Conservation (phyloP, 2,329 filamentous ascomycete genomes). For the Xylaria sp. region DNA sequence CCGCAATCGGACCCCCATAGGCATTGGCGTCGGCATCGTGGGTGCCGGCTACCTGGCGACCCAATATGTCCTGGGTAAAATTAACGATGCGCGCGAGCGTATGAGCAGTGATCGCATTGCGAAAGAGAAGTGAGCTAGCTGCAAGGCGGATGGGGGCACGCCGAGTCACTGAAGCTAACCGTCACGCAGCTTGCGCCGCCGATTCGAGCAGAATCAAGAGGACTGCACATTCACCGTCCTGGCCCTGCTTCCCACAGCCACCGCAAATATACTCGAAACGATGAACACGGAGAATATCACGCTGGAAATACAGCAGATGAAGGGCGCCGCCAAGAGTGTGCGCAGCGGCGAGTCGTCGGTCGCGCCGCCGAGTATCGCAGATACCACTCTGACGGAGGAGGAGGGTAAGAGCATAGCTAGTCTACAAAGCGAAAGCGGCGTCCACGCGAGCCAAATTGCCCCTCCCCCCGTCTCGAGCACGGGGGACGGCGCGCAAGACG, state of each 20-base stretch:
- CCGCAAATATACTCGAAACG: conserved; percentile 85
- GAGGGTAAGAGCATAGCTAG: conserved; percentile 81
- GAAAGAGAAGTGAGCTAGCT: conserved; percentile 84
- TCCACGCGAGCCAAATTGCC: conserved; percentile 82
- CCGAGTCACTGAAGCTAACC: conserved; percentile 3
- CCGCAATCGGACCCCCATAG: conserved; percentile 89
- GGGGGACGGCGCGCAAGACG: conserved; percentile 54
- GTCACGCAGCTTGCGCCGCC: conserved; percentile 78
- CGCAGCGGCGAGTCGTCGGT: conserved; percentile 62
- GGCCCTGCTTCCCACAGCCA: conserved; percentile 91
- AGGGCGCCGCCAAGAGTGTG: conserved; percentile 73
- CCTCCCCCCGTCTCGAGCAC: conserved; percentile 62
- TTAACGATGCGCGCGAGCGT: conserved; percentile 92
- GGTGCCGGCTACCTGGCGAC: conserved; percentile 91
- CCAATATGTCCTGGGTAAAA: conserved; percentile 91
- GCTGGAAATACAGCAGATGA: conserved; percentile 93
- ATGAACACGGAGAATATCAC: conserved; percentile 94
- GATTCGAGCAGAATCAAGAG: conserved; percentile 98
- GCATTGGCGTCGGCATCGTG: conserved; percentile 86
- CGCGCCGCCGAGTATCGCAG: conserved; percentile 65
- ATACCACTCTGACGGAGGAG: conserved; percentile 83
- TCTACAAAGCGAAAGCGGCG: conserved; percentile 81
- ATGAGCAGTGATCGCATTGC: conserved; percentile 96
- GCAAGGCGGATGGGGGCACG: not conserved
- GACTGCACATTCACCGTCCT: conserved; percentile 98